These are phyloP conservation scores for Kazachstania bromeliacearum DNA, from an alignment of 805 yeast genomes.

Conservation along the genomic window DNA sequence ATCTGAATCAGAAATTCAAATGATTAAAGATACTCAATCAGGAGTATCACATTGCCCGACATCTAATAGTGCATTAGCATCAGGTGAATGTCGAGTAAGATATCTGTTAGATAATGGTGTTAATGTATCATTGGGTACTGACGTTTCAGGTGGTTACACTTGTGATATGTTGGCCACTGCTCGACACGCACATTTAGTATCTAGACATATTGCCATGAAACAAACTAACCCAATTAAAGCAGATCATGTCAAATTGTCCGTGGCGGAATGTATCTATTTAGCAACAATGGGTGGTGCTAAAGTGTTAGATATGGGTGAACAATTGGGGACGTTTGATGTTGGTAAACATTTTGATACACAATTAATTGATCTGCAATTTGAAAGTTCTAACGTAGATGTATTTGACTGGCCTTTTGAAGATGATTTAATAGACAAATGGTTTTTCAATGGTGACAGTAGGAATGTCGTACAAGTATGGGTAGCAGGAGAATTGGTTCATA, in stretches of 20 bases:
- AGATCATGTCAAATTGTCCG: conserved; percentile 37
- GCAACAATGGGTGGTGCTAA: conserved; percentile 89
- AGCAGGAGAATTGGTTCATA: conserved; percentile 39
- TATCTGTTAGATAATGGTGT: conserved; percentile 54
- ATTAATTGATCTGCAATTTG: conserved; percentile 50
- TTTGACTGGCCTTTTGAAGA: conserved; percentile 58
- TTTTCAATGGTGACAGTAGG: conserved; percentile 89
- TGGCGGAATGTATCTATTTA: conserved; percentile 65
- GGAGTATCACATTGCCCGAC: conserved; percentile 93
- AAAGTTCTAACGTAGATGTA: conserved; percentile 56
- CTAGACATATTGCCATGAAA: conserved; percentile 60
- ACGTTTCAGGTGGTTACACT: conserved; percentile 68
- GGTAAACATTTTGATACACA: conserved; percentile 86
- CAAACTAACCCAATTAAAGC: conserved; percentile 29
- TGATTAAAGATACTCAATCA: conserved; percentile 44
- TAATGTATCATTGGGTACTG: conserved; percentile 76
- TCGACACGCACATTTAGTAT: conserved; percentile 60
- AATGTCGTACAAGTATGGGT: conserved; percentile 78
- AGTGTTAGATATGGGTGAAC: conserved; percentile 48
- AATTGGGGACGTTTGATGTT: conserved; percentile 58
- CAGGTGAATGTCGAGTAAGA: conserved; percentile 82
- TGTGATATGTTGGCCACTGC: conserved; percentile 57
- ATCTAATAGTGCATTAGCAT: conserved; percentile 76
- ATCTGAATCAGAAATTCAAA: conserved; percentile 48
- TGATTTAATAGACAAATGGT: conserved; percentile 75